phyloP scores from a whole-genome alignment of 352 stramenopile genomes.

The Phytophthora citrophthora region DNA sequence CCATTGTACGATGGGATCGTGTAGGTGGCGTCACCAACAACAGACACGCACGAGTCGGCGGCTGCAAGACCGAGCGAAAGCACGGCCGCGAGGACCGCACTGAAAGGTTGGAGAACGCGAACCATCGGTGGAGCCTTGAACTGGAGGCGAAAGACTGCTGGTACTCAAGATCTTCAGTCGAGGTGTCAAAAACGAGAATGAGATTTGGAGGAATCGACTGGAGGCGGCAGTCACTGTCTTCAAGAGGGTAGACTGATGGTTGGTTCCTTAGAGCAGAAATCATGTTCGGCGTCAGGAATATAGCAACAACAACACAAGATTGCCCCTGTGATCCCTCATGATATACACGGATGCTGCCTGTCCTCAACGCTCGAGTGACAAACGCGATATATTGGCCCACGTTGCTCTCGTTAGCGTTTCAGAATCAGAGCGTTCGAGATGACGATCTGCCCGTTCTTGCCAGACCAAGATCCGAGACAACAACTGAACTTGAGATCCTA shows the following conservation, averaged over 20 bases:
- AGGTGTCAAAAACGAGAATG: conserved; percentile 38
- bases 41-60: conserved; percentile 34
- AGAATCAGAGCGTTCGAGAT: conserved; percentile 25
- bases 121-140: conserved; percentile 20
- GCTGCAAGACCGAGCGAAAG: conserved; percentile 21
- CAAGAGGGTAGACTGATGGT: conserved; percentile 3
- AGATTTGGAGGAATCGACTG: not conserved
- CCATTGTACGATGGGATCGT: conserved; percentile 23
- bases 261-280: not conserved
- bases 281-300: not conserved
- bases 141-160: conserved; percentile 12
- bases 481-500: not conserved
- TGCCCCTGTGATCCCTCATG: not conserved
- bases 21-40: conserved; percentile 52
- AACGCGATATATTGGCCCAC: conserved; percentile 14
- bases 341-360: conserved; percentile 10
- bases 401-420: conserved; percentile 20
- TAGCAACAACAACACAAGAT: not conserved
- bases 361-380: conserved; percentile 32
- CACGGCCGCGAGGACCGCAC: conserved; percentile 15
- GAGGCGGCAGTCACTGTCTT: not conserved
- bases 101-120: conserved; percentile 35
- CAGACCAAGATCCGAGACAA: not conserved
- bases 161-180: conserved; percentile 34
- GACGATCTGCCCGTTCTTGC: not conserved